Evolutionary conservation across 805 yeast genomes (phyloP).

Genomic region (Candida chilensis): DNA sequence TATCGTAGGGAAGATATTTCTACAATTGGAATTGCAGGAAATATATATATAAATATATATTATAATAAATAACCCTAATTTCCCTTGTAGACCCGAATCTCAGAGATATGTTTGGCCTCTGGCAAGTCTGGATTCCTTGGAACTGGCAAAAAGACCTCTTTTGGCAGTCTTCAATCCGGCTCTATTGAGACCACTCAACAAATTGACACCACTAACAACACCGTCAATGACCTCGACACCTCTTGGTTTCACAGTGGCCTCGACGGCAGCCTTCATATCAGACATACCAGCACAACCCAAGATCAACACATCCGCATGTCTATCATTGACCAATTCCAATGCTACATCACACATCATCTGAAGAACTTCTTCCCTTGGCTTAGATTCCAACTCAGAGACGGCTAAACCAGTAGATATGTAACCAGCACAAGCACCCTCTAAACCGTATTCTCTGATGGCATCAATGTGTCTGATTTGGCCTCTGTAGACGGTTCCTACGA

Average conservation of each 20-base stretch:
- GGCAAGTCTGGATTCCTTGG: slow-evolving; percentile 6
- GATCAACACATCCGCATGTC: slow-evolving; percentile 16
- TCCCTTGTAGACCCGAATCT: not conserved
- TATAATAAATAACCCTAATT: too few species aligned
- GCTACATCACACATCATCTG: slow-evolving; percentile 14
- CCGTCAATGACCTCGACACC: slow-evolving; percentile 14
- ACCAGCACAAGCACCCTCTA: slow-evolving; percentile 19
- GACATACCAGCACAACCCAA: slow-evolving; percentile 22
- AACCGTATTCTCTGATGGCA: slow-evolving; percentile 15
- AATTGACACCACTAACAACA: slow-evolving; percentile 12
- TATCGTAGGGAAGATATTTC: too few species aligned
- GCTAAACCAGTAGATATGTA: slow-evolving; percentile 16
- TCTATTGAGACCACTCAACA: slow-evolving; percentile 10
- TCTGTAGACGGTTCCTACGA: slow-evolving; percentile 17
- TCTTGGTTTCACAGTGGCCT: slow-evolving; percentile 6
- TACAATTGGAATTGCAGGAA: too few species aligned
- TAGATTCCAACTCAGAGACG: slow-evolving; percentile 19
- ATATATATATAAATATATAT: too few species aligned
- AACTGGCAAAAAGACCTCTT: slow-evolving; percentile 13
- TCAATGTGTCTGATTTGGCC: slow-evolving; percentile 19
- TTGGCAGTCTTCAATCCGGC: slow-evolving; percentile 14
- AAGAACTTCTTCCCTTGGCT: slow-evolving; percentile 16
- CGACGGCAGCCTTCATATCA: slow-evolving; percentile 14
- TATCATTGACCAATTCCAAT: slow-evolving; percentile 10
- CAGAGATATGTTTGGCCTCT: slow-evolving; percentile 11